A percentile compares a stretch with the other conserved stretches of the same genome.
Evolutionary conservation across 306 rosid species (phyloP).

Genomic region (Quercus glauca): DNA sequence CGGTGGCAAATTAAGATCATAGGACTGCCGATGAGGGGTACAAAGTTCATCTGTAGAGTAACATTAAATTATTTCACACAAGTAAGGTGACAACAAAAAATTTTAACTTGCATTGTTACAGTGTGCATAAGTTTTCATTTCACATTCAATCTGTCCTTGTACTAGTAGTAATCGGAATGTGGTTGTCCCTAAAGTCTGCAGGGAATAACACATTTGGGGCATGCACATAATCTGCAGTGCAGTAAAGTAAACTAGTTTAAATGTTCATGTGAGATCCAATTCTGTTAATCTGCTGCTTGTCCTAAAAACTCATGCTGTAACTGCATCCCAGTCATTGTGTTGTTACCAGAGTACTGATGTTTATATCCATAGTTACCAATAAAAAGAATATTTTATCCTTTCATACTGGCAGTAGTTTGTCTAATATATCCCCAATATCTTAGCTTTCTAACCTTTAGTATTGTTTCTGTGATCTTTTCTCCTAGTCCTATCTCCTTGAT

Average conservation of each 20-base stretch:
- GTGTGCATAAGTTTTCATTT: background rate
- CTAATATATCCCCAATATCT: background rate
- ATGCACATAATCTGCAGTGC: background rate
- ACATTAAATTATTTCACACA: slow-evolving; percentile 3
- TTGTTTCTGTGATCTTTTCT: background rate
- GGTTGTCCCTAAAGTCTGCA: background rate
- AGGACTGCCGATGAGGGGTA: slow-evolving; percentile 1
- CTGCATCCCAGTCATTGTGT: no score
- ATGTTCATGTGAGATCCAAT: background rate
- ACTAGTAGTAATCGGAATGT: background rate
- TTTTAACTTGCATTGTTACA: background rate
- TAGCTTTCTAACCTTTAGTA: background rate
- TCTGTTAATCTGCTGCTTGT: background rate
- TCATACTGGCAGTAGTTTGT: background rate
- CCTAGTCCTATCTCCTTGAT: no score
- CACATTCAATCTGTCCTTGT: background rate
- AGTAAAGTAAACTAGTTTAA: background rate
- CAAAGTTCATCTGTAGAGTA: slow-evolving; percentile 21
- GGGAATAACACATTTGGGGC: background rate
- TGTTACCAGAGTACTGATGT: no score
- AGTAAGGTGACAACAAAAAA: slow-evolving; percentile 6
- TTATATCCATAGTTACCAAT: no score
- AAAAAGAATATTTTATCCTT: no score
- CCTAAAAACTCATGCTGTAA: no score
- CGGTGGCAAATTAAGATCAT: slow-evolving; percentile 29